Percentiles rank a stretch among this genome's conserved stretches.
Conservation (phyloP, 192 early-diverging fungal species). For the Backusella psychrophila region DNA sequence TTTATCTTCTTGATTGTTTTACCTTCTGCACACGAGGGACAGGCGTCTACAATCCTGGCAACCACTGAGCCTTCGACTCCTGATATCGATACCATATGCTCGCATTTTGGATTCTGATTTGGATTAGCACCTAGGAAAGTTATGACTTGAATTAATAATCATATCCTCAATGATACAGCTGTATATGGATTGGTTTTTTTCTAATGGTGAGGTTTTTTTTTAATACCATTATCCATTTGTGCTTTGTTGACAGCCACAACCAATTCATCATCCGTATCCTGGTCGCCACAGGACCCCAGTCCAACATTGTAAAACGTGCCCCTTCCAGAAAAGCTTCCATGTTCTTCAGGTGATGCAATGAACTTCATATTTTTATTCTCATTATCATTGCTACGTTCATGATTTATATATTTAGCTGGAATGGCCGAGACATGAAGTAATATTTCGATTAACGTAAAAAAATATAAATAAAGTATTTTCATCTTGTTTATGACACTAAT, state of each 20-base stretch:
- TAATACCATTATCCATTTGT: conserved; percentile 30
- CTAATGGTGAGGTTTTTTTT: neutral
- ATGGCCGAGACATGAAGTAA: neutral
- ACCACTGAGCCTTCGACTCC: conserved; percentile 5
- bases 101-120: conserved; percentile 24
- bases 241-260: conserved; percentile 30
- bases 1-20: neutral
- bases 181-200: neutral
- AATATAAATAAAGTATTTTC: neutral
- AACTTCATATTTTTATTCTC: neutral
- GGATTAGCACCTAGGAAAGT: conserved; percentile 27
- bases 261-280: conserved; percentile 23
- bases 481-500: neutral
- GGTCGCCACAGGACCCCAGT: conserved; percentile 31
- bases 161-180: neutral
- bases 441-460: neutral
- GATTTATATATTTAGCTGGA: neutral
- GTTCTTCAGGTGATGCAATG: neutral
- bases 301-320: conserved; percentile 33
- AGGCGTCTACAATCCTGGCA: conserved; percentile 22
- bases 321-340: conserved; percentile 11
- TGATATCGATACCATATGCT: conserved; percentile 16
- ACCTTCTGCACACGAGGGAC: conserved; percentile 20
- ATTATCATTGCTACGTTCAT: neutral
- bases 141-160: neutral